A percentile compares a stretch with the other conserved stretches of the same genome.
Evolutionary conservation across 768 basidiomycete genomes (phyloP).

Genomic region (Pisolithus albus): DNA sequence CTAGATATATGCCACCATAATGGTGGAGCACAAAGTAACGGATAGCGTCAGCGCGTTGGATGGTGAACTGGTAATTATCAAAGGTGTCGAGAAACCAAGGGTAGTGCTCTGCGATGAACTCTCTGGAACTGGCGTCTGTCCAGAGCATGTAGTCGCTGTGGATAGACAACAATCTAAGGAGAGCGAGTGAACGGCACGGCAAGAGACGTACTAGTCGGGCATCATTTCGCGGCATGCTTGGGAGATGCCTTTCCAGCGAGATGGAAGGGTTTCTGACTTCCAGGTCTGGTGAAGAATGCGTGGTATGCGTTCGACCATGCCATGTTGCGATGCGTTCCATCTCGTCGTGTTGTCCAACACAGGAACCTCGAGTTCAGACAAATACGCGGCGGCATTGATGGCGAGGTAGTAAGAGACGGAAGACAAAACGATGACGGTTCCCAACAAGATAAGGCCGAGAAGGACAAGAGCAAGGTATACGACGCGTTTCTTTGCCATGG

Average conservation of each 20-base stretch:
- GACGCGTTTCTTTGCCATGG: conserved; percentile 40
- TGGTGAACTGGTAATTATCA: conserved; percentile 84
- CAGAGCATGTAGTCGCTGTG: conserved; percentile 91
- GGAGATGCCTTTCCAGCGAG: conserved; percentile 73
- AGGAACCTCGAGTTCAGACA: conserved; percentile 72
- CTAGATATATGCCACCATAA: conserved; percentile 93
- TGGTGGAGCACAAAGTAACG: conserved; percentile 97
- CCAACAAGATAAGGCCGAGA: conserved; percentile 73
- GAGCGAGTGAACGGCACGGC: conserved; percentile 2
- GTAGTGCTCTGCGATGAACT: conserved; percentile 85
- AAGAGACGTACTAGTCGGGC: conserved; percentile 82
- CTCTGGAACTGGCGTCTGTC: conserved; percentile 87
- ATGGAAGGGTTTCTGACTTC: conserved; percentile 85
- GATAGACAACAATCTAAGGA: conserved; percentile 11
- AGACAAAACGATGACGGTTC: conserved; percentile 87
- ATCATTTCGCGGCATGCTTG: conserved; percentile 85
- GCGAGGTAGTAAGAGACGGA: conserved; percentile 86
- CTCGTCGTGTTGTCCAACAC: conserved; percentile 46
- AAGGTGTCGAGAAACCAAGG: conserved; percentile 92
- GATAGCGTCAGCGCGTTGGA: conserved; percentile 95
- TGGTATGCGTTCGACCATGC: conserved; percentile 70
- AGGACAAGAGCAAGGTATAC: conserved; percentile 44
- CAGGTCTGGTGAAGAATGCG: conserved; percentile 97
- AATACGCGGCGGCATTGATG: conserved; percentile 71
- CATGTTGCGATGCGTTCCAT: conserved; percentile 58